Base-by-base conservation (phyloP, 176 grass and related monocot species). In the Coix lacrymajobi region DNA sequence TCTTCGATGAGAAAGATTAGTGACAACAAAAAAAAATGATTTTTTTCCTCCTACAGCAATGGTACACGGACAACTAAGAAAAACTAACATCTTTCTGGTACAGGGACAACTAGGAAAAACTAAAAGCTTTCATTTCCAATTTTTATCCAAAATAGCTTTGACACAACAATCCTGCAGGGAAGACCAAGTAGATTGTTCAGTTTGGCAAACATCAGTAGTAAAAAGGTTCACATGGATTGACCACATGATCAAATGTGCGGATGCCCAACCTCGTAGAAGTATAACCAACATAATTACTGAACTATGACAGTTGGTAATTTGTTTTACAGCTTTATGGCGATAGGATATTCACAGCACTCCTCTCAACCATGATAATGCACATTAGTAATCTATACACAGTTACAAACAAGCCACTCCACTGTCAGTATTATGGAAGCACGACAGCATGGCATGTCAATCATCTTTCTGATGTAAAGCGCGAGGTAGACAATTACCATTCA, bases 401-500 rank as follows among this genome's bases (percentile, higher is more conserved):
- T 91, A 87, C 85, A 91, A 87, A 51, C 81, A 89, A 87, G 69
- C 28, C 78, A 84, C 86, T 57, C 75, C 72, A 66, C 56, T 69
- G 65, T 69, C 72, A 79, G 83, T 81, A 81, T 37, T 61, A 72
- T 71, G 37, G 75, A 82, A 69, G 45, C 60, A 15, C 8, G 17
- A 19, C 16, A 26, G 83, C 37, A 73, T 82, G 71, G 54, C 68
- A 84, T 90, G 85, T 95, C 77, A 98, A 90, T 95, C 93, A 90
- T 93, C 87, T 95, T 98, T 98, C 90, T 88, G 86, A 89, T 90
- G 96, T 93, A 91, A 93, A 86, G 87, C 81, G 81, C 78, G 92
- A 91, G 92, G 89, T 71, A 88, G 73, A 85, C 92, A 90, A 88
- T 93, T 98, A 95, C 96, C 96, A 93, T 98, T 95, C 91, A 98